Percentiles rank a stretch among this genome's conserved stretches.
Evolutionary conservation across 1,139 yeast genomes (phyloP).

Genomic region (Yamadazyma jaroonii): DNA sequence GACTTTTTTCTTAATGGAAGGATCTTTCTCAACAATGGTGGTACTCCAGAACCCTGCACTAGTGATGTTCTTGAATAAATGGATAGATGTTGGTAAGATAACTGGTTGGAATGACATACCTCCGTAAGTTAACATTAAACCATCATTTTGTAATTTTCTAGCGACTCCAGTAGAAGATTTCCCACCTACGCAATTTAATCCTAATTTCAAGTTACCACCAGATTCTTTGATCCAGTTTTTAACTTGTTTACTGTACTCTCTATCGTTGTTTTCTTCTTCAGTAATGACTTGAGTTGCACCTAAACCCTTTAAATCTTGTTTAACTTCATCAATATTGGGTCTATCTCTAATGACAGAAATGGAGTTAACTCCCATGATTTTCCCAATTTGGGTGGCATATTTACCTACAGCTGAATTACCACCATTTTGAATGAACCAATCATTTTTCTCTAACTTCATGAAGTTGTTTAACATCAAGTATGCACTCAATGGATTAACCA

Average conservation of each 20-base stretch:
- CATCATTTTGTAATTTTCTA: slow-evolving; percentile 66
- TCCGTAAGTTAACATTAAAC: slow-evolving; percentile 86
- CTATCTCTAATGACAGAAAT: slow-evolving; percentile 87
- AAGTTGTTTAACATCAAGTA: slow-evolving; percentile 81
- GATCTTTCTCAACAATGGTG: slow-evolving; percentile 63
- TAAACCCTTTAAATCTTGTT: slow-evolving; percentile 48
- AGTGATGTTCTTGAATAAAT: slow-evolving; percentile 84
- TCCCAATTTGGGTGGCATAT: slow-evolving; percentile 85
- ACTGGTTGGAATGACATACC: slow-evolving; percentile 98
- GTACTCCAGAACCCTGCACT: slow-evolving; percentile 96
- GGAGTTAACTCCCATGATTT: slow-evolving; percentile 74
- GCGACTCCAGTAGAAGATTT: slow-evolving; percentile 77
- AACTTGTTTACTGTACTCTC: slow-evolving; percentile 58
- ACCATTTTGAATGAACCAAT: slow-evolving; percentile 96
- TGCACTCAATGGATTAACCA: slow-evolving; percentile 93
- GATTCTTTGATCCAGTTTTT: slow-evolving; percentile 62
- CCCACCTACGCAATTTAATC: slow-evolving; percentile 93
- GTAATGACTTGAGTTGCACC: slow-evolving; percentile 93
- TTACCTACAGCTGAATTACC: slow-evolving; percentile 97
- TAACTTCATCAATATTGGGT: slow-evolving; percentile 64
- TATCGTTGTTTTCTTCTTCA: slow-evolving; percentile 74
- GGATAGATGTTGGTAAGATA: slow-evolving; percentile 78
- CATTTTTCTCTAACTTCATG: slow-evolving; percentile 62
- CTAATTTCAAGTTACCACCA: slow-evolving; percentile 62
- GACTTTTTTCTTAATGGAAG: slow-evolving; percentile 58